phyloP scores from a whole-genome alignment of 2,329 filamentous ascomycete genomes.

The Botrytis squamosa region DNA sequence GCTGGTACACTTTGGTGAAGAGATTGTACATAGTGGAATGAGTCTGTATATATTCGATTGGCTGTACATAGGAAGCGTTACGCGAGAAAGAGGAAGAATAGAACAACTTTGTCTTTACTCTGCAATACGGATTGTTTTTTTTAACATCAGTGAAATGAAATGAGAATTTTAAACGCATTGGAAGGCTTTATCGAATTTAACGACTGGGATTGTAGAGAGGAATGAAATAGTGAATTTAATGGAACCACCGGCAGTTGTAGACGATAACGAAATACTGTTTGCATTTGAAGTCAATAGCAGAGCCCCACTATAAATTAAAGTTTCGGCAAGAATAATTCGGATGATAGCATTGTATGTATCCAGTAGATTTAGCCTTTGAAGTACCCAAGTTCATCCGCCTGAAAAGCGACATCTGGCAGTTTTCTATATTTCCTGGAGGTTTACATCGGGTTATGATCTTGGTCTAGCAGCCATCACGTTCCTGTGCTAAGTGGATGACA shows the following conservation, averaged over 20 bases:
- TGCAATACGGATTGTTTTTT: not conserved
- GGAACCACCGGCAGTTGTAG: not conserved
- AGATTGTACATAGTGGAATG: not conserved
- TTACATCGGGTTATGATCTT: too few species aligned
- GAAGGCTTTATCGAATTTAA: not conserved
- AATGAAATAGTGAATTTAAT: not conserved
- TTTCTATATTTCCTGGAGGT: too few species aligned
- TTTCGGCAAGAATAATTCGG: not conserved
- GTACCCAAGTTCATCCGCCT: not conserved
- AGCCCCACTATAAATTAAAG: not conserved
- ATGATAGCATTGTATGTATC: not conserved
- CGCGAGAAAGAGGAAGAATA: not conserved
- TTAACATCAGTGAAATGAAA: not conserved
- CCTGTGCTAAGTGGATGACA: too few species aligned
- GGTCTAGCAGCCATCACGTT: too few species aligned
- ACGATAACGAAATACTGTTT: not conserved
- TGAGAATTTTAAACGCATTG: too few species aligned
- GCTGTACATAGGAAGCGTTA: not conserved
- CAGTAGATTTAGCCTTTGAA: not conserved
- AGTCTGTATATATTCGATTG: not conserved
- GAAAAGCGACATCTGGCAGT: not conserved
- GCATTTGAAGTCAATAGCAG: too few species aligned
- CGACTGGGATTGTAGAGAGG: too few species aligned
- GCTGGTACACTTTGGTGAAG: not conserved
- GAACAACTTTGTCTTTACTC: not conserved